phyloP scores from a whole-genome alignment of 805 yeast species.

The Starmerella kuoi region DNA sequence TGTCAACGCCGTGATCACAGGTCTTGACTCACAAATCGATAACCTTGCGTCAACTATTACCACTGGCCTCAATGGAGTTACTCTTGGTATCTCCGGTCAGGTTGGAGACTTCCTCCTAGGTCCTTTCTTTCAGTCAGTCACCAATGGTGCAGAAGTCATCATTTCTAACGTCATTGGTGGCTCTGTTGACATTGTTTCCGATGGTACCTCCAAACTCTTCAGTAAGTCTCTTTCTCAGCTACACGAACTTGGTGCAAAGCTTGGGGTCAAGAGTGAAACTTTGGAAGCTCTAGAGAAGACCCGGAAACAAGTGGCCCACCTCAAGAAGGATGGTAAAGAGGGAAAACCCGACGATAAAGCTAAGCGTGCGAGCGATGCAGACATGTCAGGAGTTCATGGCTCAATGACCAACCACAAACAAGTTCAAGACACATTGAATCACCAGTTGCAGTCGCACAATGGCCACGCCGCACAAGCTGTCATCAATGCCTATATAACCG shows the following conservation, averaged over 20 bases:
- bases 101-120: constrained; percentile 24
- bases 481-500: constrained; percentile 22
- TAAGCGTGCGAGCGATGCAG: constrained; percentile 5
- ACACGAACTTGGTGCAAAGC: constrained; percentile 20
- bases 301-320: constrained; percentile 18
- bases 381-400: constrained; percentile 13
- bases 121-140: constrained; percentile 25
- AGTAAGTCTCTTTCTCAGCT: constrained; percentile 19
- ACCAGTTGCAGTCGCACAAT: constrained; percentile 9
- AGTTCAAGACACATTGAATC: constrained; percentile 14
- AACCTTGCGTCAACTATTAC: constrained; percentile 22
- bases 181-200: constrained; percentile 22
- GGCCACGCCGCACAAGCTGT: constrained; percentile 12
- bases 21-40: constrained; percentile 29
- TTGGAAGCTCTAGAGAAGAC: constrained; percentile 12
- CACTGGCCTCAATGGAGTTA: constrained; percentile 16
- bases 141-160: constrained; percentile 27
- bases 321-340: constrained; percentile 1
- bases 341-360: background rate
- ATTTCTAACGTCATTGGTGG: constrained; percentile 24
- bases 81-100: constrained; percentile 23
- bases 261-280: constrained; percentile 8
- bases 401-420: constrained; percentile 16
- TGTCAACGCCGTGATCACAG: constrained; percentile 24
- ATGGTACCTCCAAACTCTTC: constrained; percentile 22